Conservation (phyloP, 2,329 filamentous ascomycete species). For the Didymella keratinophila region DNA sequence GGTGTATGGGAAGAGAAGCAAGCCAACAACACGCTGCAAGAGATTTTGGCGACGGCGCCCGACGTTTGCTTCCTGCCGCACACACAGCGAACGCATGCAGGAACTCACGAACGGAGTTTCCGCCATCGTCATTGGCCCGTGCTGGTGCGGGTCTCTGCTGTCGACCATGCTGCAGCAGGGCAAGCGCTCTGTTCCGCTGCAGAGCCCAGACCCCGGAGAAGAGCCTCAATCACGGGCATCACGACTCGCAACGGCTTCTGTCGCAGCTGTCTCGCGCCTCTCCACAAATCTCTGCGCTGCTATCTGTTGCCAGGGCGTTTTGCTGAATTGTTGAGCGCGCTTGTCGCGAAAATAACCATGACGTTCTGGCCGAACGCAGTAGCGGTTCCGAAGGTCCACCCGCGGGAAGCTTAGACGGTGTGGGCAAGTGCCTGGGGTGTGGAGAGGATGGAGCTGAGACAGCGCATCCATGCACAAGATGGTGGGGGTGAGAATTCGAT, state of each 20-base stretch:
- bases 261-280: slow-evolving; percentile 12
- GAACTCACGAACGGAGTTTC: slow-evolving; percentile 38
- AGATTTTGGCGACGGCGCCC: slow-evolving; percentile 32
- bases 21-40: slow-evolving; percentile 14
- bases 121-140: slow-evolving; percentile 41
- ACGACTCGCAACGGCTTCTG: slow-evolving; percentile 20
- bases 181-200: slow-evolving; percentile 9
- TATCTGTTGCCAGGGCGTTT: slow-evolving; percentile 8
- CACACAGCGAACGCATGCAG: slow-evolving; percentile 38
- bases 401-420: slow-evolving; percentile 17
- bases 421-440: slow-evolving; percentile 16
- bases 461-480: slow-evolving; percentile 19
- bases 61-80: slow-evolving; percentile 26
- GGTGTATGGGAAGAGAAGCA: slow-evolving; percentile 20
- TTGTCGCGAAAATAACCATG: slow-evolving; percentile 31
- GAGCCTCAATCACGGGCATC: slow-evolving; percentile 19
- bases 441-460: slow-evolving; percentile 22
- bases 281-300: slow-evolving; percentile 16
- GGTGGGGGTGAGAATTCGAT: slow-evolving; percentile 8
- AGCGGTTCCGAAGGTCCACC: slow-evolving; percentile 22
- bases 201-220: slow-evolving; percentile 15
- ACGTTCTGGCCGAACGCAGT: slow-evolving; percentile 26
- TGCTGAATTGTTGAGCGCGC: slow-evolving; percentile 40
- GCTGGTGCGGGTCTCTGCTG: slow-evolving; percentile 35
- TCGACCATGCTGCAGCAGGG: slow-evolving; percentile 27